phyloP scores from a whole-genome alignment of 2,329 filamentous ascomycete species.

The Alternaria gansuensis region DNA sequence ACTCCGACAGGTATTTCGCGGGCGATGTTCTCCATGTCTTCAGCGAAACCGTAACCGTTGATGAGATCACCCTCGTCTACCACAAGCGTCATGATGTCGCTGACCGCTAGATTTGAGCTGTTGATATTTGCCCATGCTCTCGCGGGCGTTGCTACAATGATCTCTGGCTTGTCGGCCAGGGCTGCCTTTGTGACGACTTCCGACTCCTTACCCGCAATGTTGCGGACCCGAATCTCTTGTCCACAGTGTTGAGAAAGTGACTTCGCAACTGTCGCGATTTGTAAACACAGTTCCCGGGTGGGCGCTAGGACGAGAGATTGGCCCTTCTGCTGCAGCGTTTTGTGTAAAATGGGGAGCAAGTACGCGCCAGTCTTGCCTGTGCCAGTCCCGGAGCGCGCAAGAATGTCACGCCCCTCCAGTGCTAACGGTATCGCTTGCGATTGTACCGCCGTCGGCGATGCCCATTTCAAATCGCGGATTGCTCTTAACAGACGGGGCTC shows the following conservation, averaged over 20 bases:
- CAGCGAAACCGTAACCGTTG: slow-evolving; percentile 91
- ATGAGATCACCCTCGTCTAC: slow-evolving; percentile 96
- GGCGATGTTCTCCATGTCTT: slow-evolving; percentile 83
- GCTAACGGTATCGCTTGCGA: slow-evolving; percentile 86
- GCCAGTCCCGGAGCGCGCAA: slow-evolving; percentile 92
- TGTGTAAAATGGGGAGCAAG: slow-evolving; percentile 85
- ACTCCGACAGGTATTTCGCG: slow-evolving; percentile 82
- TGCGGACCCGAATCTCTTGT: slow-evolving; percentile 82
- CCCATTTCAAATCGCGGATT: slow-evolving; percentile 82
- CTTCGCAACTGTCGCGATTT: slow-evolving; percentile 82
- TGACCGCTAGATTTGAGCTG: slow-evolving; percentile 73
- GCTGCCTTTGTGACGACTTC: slow-evolving; percentile 88
- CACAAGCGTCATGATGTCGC: slow-evolving; percentile 74
- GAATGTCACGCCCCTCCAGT: slow-evolving; percentile 85
- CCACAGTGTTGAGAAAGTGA: slow-evolving; percentile 82
- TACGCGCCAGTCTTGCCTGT: slow-evolving; percentile 99
- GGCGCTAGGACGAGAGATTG: slow-evolving; percentile 90
- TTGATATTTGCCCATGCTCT: slow-evolving; percentile 81
- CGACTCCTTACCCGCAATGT: slow-evolving; percentile 89
- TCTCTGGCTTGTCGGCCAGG: slow-evolving; percentile 83
- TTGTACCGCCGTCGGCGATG: slow-evolving; percentile 88
- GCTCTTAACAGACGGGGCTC: slow-evolving; percentile 88
- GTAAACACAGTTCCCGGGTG: slow-evolving; percentile 91
- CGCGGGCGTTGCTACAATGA: slow-evolving; percentile 91
- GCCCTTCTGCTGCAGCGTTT: slow-evolving; percentile 80